Conservation (phyloP, 352 stramenopile genomes). For the Globisporangium heterothallicum region DNA sequence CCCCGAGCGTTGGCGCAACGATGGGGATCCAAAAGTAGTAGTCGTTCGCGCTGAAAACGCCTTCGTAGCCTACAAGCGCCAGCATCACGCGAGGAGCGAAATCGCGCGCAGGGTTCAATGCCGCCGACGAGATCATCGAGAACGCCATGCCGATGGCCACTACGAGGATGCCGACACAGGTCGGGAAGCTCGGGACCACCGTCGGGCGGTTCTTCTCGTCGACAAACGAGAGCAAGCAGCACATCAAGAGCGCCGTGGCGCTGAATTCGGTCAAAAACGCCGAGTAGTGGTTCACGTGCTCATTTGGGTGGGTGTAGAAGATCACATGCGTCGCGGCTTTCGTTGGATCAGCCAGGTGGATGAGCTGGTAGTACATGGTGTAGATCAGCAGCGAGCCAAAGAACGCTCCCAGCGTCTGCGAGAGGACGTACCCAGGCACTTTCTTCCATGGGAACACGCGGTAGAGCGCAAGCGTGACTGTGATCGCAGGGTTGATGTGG, state of each 20-base stretch:
- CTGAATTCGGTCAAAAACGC: conserved; percentile 24
- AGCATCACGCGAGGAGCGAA: conserved; percentile 27
- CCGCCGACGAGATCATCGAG: conserved; percentile 19
- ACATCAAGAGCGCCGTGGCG: conserved; percentile 21
- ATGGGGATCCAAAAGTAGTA: conserved; percentile 36
- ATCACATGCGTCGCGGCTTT: conserved; percentile 12
- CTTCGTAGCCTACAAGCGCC: conserved; percentile 17
- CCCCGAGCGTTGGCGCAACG: conserved; percentile 22
- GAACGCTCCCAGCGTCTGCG: conserved; percentile 22
- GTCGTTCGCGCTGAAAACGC: conserved; percentile 19
- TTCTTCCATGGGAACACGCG: conserved; percentile 17
- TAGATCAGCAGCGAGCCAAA: conserved; percentile 21
- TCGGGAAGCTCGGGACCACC: conserved; percentile 17
- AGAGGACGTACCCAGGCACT: conserved; percentile 17
- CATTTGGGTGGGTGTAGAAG: conserved; percentile 26
- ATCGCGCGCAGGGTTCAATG: conserved; percentile 35
- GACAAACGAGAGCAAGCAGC: conserved; percentile 16
- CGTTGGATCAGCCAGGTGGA: conserved; percentile 16
- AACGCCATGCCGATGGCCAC: conserved; percentile 27
- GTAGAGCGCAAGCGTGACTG: conserved; percentile 19
- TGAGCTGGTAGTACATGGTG: conserved; percentile 22
- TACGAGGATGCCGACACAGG: conserved; percentile 20
- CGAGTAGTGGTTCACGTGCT: conserved; percentile 13
- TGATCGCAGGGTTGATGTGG: conserved; percentile 32
- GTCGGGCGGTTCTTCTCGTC: conserved; percentile 29